Evolutionary conservation across 441 rosid genomes (phyloP), one percentile per base, ranked within the genome.

Genomic region (Melastoma candidum): DNA sequence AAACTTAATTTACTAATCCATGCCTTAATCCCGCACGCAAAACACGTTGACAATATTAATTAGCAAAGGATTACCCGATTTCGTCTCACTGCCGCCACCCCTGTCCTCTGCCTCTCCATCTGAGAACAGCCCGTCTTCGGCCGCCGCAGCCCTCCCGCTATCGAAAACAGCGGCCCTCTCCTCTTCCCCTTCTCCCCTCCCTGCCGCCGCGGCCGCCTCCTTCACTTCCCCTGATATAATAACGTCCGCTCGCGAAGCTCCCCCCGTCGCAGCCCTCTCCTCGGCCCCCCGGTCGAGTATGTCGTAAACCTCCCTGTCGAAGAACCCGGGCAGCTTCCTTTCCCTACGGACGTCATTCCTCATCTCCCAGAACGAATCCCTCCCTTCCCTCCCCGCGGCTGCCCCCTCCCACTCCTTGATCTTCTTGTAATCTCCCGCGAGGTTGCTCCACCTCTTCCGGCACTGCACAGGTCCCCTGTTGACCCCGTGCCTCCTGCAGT

Each of bases 381-480:
- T 61, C 36, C 77, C 95, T 2, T 83, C 96, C 60, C 64, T 69
- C 11, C 41, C 41, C 1, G 41, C 41, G 41, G 66, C 68, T 65
- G 66, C 77, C 53, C 74, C 57, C 58, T 93, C 99, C 99, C 99
- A 93, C 67, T 89, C 95, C 57, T 82, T 89, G 5, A 93, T 89
- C 77, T 89, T 93, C 84, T 86, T 88, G 47, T 63, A 89, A 57
- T 93, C 99, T 12, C 99, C 95, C 13, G 96, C 81, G 43, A 93
- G 75, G 70, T 93, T 93, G 63, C 97, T 89, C 97, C 97, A 93
- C 56, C 97, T 69, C 66, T 93, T 93, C 41, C 97, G 92, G 68
- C 97, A 93, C 95, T 89, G 99, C 11, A 93, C 87, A 24, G 99
- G 97, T 0, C 95, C 98, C 6, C 99, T 73, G 74, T 89, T 84